Conservation (phyloP, 78 protist species). For the Protostelium mycophagum region DNA sequence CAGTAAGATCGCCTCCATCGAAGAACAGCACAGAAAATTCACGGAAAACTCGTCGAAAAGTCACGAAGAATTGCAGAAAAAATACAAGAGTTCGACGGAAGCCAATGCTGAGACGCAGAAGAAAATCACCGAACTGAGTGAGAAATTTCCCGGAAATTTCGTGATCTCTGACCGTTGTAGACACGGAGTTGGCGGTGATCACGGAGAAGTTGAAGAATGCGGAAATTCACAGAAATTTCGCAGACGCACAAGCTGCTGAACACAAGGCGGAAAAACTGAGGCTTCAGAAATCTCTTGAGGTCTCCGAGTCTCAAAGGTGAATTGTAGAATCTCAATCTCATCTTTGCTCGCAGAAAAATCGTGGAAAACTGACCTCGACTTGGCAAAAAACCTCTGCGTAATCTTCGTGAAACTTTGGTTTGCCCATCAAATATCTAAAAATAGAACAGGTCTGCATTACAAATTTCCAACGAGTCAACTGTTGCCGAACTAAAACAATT, state of each 20-base stretch:
- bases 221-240: neutral
- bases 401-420: too few species aligned
- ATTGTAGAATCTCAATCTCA: neutral
- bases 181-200: neutral
- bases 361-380: too few species aligned
- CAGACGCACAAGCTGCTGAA: neutral
- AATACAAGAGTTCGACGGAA: neutral
- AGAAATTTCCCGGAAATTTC: too few species aligned
- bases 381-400: too few species aligned
- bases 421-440: too few species aligned
- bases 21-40: neutral
- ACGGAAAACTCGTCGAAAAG: neutral
- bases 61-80: neutral
- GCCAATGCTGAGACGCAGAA: neutral
- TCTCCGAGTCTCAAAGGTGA: neutral
- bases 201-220: neutral
- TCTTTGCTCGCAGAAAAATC: too few species aligned
- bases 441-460: too few species aligned
- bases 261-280: neutral
- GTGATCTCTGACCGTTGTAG: neutral
- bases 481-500: neutral
- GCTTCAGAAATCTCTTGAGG: neutral
- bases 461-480: too few species aligned
- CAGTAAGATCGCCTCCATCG: neutral
- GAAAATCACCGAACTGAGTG: neutral